Percentiles rank a stretch among this genome's conserved stretches.
These are phyloP conservation scores for Kappamyces sp. DNA, from an alignment of 192 early-diverging fungal genomes.

Conservation along the genomic window DNA sequence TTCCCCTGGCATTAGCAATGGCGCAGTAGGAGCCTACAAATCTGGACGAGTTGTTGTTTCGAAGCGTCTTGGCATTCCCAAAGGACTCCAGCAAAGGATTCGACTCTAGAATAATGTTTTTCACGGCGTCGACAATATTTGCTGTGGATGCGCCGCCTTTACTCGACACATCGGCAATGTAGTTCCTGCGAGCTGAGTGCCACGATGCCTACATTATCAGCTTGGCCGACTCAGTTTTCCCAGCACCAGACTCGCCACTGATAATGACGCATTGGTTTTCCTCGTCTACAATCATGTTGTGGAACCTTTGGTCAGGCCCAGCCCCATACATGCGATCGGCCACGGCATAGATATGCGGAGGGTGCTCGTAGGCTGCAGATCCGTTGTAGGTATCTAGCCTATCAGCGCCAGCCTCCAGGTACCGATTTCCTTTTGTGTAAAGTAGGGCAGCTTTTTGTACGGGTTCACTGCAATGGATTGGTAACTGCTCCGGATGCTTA, in stretches of 20 bases:
- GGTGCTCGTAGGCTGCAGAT: conserved; percentile 52
- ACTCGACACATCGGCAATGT: conserved; percentile 93
- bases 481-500: conserved; percentile 12
- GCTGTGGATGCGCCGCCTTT: conserved; percentile 54
- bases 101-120: conserved; percentile 97
- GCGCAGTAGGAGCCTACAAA: conserved; percentile 57
- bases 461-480: conserved; percentile 89
- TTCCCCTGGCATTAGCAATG: conserved; percentile 65
- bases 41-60: conserved; percentile 98
- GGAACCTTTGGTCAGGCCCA: conserved; percentile 35
- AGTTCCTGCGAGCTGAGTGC: conserved; percentile 69
- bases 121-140: conserved; percentile 83
- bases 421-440: conserved; percentile 83
- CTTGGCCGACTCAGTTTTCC: conserved; percentile 64
- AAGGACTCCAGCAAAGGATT: conserved; percentile 98
- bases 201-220: conserved; percentile 45
- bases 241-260: conserved; percentile 90
- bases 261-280: conserved; percentile 99
- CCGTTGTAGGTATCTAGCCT: conserved; percentile 18
- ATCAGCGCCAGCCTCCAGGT: conserved; percentile 73
- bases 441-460: conserved; percentile 92
- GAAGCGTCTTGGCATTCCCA: conserved; percentile 96
- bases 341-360: conserved; percentile 97
- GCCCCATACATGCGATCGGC: conserved; percentile 65
- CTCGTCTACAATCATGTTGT: conserved; percentile 96